A percentile compares a stretch with the other conserved stretches of the same genome.
Evolutionary conservation across 2,329 filamentous ascomycete genomes (phyloP).

Genomic region (Colletotrichum sp.): DNA sequence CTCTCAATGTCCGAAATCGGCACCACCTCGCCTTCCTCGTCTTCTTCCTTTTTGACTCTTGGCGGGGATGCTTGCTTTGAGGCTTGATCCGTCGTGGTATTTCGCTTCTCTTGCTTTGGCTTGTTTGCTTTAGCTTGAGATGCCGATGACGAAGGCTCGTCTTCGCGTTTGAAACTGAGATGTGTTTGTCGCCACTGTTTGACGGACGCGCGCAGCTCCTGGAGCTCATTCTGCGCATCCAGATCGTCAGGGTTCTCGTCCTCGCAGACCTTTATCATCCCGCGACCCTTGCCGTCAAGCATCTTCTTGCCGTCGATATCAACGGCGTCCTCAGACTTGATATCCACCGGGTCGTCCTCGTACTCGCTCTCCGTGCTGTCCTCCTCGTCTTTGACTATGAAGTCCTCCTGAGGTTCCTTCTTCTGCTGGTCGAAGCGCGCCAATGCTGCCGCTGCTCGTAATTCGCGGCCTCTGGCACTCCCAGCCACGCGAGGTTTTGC

Average conservation of each 20-base stretch:
- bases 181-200: slow-evolving; percentile 23
- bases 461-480: slow-evolving; percentile 75
- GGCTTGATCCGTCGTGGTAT: not conserved
- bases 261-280: slow-evolving; percentile 77
- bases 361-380: slow-evolving; percentile 48
- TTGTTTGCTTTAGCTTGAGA: not conserved
- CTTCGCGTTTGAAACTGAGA: slow-evolving; percentile 8
- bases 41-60: not conserved
- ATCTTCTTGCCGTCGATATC: slow-evolving; percentile 71
- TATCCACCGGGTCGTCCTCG: slow-evolving; percentile 49
- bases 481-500: slow-evolving; percentile 76
- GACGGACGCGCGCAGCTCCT: slow-evolving; percentile 63
- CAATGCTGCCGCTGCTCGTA: slow-evolving; percentile 78
- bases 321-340: slow-evolving; percentile 56
- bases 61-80: not conserved
- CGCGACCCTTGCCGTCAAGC: slow-evolving; percentile 68
- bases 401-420: slow-evolving; percentile 50
- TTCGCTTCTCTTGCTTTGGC: not conserved
- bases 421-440: slow-evolving; percentile 71
- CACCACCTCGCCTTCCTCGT: not conserved
- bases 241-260: slow-evolving; percentile 65
- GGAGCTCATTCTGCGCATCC: slow-evolving; percentile 66
- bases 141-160: not conserved
- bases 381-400: slow-evolving; percentile 35
- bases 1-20: not conserved